Percentiles rank a stretch among this genome's conserved stretches.
These are phyloP conservation scores for Candida sanyaensis DNA, from an alignment of 1,139 yeast species.

Conservation along the genomic window DNA sequence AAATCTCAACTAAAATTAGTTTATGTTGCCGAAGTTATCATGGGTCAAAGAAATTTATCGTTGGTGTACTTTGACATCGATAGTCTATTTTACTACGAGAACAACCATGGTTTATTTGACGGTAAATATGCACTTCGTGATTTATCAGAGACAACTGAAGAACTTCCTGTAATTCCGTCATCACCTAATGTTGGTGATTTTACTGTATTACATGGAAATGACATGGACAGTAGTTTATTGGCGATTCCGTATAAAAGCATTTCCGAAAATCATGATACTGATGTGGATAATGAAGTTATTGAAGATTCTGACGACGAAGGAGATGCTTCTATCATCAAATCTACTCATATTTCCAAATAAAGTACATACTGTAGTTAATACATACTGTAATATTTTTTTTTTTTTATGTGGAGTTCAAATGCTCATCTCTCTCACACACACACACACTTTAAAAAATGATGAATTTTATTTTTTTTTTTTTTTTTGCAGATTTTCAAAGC, in stretches of 20 bases:
- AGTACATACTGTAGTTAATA: too few relatives aligned
- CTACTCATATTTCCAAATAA: background rate
- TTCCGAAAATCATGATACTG: background rate
- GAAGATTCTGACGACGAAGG: conserved; percentile 19
- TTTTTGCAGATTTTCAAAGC: background rate
- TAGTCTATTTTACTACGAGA: conserved; percentile 14
- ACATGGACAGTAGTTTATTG: conserved; percentile 1
- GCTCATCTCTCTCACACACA: too few relatives aligned
- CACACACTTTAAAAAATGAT: too few relatives aligned
- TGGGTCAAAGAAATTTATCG: conserved; percentile 12
- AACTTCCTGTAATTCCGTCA: conserved; percentile 7
- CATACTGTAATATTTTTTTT: too few relatives aligned
- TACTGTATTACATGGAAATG: conserved; percentile 9
- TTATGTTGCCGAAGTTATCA: conserved; percentile 23
- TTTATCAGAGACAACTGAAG: conserved; percentile 7
- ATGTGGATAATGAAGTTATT: conserved; percentile 3
- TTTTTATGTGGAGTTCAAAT: too few relatives aligned
- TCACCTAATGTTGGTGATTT: conserved; percentile 12
- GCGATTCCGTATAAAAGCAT: background rate
- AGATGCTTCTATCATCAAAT: conserved; percentile 9
- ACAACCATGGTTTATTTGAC: background rate
- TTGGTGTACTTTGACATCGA: conserved; percentile 29
- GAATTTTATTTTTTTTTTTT: conserved; percentile 1
- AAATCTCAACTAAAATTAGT: conserved; percentile 20
- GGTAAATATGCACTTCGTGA: conserved; percentile 8